A percentile compares a stretch with the other conserved stretches of the same genome.
phyloP scores from a whole-genome alignment of 768 basidiomycete species.

The Lentinula lateritia region DNA sequence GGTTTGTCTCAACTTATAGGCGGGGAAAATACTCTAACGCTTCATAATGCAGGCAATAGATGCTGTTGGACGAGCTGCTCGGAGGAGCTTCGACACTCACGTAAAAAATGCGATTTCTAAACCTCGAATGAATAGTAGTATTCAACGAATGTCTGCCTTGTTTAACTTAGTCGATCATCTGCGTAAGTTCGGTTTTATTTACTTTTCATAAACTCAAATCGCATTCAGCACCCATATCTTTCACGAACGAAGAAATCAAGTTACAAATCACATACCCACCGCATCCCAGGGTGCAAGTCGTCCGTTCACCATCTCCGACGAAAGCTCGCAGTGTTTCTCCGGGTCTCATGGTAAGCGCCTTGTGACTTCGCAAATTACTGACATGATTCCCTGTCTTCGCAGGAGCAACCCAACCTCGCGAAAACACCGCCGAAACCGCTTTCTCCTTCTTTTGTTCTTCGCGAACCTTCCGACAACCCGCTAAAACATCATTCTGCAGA shows the following conservation, averaged over 20 bases:
- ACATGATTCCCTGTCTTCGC: background rate
- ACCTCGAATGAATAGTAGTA: constrained; percentile 59
- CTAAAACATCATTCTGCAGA: constrained; percentile 16
- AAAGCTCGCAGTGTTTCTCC: constrained; percentile 3
- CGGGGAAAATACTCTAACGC: background rate
- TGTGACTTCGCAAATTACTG: constrained; percentile 1
- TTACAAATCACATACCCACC: constrained; percentile 23
- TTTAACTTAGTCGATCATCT: constrained; percentile 62
- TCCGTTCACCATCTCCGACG: constrained; percentile 12
- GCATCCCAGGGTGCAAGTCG: constrained; percentile 8
- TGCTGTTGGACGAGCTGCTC: constrained; percentile 62
- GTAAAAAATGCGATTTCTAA: constrained; percentile 66
- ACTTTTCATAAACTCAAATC: constrained; percentile 12
- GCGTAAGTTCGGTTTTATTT: constrained; percentile 41
- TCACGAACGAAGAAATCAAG: constrained; percentile 39
- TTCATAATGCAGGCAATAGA: constrained; percentile 49
- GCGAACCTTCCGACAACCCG: background rate
- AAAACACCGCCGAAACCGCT: background rate
- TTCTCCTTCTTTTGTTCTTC: background rate
- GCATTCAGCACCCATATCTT: constrained; percentile 44
- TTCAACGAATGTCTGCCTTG: constrained; percentile 67
- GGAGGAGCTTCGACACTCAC: constrained; percentile 65
- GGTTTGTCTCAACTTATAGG: constrained; percentile 27
- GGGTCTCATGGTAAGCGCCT: constrained; percentile 2
- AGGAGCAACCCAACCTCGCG: constrained; percentile 1